These are phyloP conservation scores for Smallanthus sonchifolius DNA, from an alignment of 129 eudicot genomes.

Conservation along the genomic window DNA sequence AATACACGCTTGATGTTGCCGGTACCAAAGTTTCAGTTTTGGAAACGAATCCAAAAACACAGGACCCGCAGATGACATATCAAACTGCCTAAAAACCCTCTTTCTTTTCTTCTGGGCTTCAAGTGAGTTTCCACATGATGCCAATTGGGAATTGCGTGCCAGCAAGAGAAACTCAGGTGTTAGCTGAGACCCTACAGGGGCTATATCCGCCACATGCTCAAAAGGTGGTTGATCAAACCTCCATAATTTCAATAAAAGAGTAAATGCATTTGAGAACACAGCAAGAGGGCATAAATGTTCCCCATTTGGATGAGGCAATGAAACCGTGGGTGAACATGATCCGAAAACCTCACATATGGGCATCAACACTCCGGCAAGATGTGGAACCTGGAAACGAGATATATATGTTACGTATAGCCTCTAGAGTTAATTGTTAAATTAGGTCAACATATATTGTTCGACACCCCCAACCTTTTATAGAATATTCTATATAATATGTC, in stretches of 20 bases:
- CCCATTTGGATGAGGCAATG: conserved; percentile 60
- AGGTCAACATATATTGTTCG: neutral
- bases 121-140: conserved; percentile 41
- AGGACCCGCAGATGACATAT: conserved; percentile 50
- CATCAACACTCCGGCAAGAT: conserved; percentile 40
- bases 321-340: conserved; percentile 33
- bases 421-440: neutral
- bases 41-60: conserved; percentile 84
- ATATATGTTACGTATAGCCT: conserved; percentile 5
- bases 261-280: conserved; percentile 36
- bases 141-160: conserved; percentile 74
- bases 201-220: conserved; percentile 37
- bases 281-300: conserved; percentile 28
- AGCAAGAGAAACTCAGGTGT: conserved; percentile 85
- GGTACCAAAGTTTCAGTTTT: conserved; percentile 75
- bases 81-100: conserved; percentile 23
- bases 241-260: conserved; percentile 76
- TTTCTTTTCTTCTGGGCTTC: conserved; percentile 37
- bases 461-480: neutral
- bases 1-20: conserved; percentile 87
- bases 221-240: conserved; percentile 75
- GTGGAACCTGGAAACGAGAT: conserved; percentile 53
- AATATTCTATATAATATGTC: neutral
- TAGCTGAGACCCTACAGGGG: conserved; percentile 75
- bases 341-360: conserved; percentile 42